Evolutionary conservation across 495 filamentous ascomycete species (phyloP), one percentile per base, ranked within the genome.

Genomic region (Annulohypoxylon stygium): DNA sequence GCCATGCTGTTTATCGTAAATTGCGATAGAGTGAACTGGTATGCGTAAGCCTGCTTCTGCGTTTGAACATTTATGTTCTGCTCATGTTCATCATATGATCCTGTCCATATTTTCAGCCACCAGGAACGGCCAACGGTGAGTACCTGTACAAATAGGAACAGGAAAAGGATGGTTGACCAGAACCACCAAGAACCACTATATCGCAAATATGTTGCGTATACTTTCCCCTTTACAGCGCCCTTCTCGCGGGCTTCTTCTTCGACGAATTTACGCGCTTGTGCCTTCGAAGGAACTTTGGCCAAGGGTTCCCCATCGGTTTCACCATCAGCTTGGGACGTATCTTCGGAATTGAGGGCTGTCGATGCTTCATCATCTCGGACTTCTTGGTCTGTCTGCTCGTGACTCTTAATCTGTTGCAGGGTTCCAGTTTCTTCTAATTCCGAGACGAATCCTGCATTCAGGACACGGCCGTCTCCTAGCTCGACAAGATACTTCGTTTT

Each of bases 21-120:
- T 47, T 84, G 79, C 41, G 84, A 83, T n/a, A 83, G 23, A 16
- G 79, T 71, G 11, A 80, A 67, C 39, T 78, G 67, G 30, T 83
- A 82, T 0, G 79, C 65, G 50, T 77, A 78, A 14, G 75, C 67
- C 36, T 82, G 82, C 3, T 73, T 76, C 1, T 74, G 69, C 16
- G 67, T 71, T 14, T 79, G 73, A 2, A 57, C 16, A 33, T 67
- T 20, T n/a, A 76, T 33, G 11, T 20, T 71, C 33, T 74, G 69
- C 14, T 69, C 67, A 14, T 82, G 67, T 34, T 81, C 72, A 18
- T 83, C 74, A 65, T 84, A 78, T 9, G 67, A 73, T 12, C 81
- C 81, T 4, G 91, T 92, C 92, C 92, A 94, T 61, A 93, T 76
- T 39, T 86, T 87, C 33, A 93, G 81, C 90, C 90, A 93, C 87